Percentiles rank a stretch among this genome's conserved stretches.
Evolutionary conservation across 805 yeast species (phyloP).

Genomic region (Ogataea henricii): DNA sequence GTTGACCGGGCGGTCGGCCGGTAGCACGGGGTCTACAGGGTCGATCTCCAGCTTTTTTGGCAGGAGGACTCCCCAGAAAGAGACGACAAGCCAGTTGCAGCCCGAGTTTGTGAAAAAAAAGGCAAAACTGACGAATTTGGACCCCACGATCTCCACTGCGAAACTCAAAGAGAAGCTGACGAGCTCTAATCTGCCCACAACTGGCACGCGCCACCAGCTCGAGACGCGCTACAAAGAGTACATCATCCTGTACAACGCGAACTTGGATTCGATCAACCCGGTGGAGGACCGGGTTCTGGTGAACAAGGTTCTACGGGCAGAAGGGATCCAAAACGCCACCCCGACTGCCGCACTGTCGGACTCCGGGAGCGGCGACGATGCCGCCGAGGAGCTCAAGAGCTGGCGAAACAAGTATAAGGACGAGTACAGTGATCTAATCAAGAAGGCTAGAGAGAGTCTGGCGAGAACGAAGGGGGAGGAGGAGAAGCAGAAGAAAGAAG

Average conservation of each 20-base stretch:
- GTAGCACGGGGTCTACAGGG: slow-evolving; percentile 8
- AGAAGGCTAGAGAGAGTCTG: slow-evolving; percentile 26
- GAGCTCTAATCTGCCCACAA: slow-evolving; percentile 54
- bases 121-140: slow-evolving; percentile 59
- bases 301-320: slow-evolving; percentile 68
- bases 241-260: slow-evolving; percentile 77
- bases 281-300: slow-evolving; percentile 55
- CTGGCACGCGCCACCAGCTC: slow-evolving; percentile 64
- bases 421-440: slow-evolving; percentile 29
- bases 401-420: slow-evolving; percentile 29
- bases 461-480: slow-evolving; percentile 7
- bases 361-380: slow-evolving; percentile 19
- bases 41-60: slow-evolving; percentile 19
- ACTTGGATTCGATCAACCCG: slow-evolving; percentile 71
- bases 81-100: slow-evolving; percentile 27
- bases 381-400: slow-evolving; percentile 23
- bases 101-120: slow-evolving; percentile 19
- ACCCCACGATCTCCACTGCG: slow-evolving; percentile 57
- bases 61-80: slow-evolving; percentile 10
- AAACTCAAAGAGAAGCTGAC: slow-evolving; percentile 63
- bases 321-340: slow-evolving; percentile 37
- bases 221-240: slow-evolving; percentile 77
- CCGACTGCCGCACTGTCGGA: slow-evolving; percentile 14
- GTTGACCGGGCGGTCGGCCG: not conserved
- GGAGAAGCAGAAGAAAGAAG: slow-evolving; percentile 1